A percentile compares a stretch with the other conserved stretches of the same genome.
phyloP scores from a whole-genome alignment of 306 rosid genomes.

The Prunus campanulata region DNA sequence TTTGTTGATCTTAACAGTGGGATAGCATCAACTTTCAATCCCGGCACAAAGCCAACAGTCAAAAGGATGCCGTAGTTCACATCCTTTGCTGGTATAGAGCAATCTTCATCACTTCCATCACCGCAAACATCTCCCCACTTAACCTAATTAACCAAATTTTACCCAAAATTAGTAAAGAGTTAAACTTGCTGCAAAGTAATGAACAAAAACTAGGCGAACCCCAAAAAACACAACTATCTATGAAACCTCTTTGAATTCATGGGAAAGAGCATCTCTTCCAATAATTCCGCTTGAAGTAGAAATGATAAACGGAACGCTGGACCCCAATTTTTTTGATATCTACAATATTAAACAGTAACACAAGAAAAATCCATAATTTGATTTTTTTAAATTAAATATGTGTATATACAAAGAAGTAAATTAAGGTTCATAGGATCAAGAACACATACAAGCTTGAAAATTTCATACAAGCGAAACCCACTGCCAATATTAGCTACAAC shows the following conservation, averaged over 20 bases:
- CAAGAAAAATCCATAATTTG: neutral
- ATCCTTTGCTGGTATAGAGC: slow-evolving; percentile 4
- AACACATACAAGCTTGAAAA: slow-evolving; percentile 47
- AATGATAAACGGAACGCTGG: slow-evolving; percentile 44
- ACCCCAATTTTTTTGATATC: slow-evolving; percentile 48
- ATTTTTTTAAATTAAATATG: neutral
- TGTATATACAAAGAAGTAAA: neutral
- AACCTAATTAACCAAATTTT: slow-evolving; percentile 29
- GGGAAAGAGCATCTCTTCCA: slow-evolving; percentile 56
- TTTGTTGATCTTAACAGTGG: slow-evolving; percentile 34
- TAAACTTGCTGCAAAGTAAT: neutral
- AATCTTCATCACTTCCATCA: slow-evolving; percentile 23
- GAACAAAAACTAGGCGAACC: neutral
- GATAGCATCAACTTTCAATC: slow-evolving; percentile 62
- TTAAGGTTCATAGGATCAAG: neutral
- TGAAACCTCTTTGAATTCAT: slow-evolving; percentile 65
- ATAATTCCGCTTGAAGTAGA: slow-evolving; percentile 52
- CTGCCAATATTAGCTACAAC: slow-evolving; percentile 54
- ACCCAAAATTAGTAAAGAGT: neutral
- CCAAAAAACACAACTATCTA: neutral
- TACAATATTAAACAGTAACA: slow-evolving; percentile 10
- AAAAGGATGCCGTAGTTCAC: slow-evolving; percentile 54
- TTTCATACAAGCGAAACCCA: slow-evolving; percentile 34
- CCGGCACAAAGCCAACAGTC: slow-evolving; percentile 69
- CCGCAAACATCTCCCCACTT: slow-evolving; percentile 30